These are phyloP conservation scores for Trypanosomatidae sp. DNA, from an alignment of 208 protist species.

Conservation along the genomic window DNA sequence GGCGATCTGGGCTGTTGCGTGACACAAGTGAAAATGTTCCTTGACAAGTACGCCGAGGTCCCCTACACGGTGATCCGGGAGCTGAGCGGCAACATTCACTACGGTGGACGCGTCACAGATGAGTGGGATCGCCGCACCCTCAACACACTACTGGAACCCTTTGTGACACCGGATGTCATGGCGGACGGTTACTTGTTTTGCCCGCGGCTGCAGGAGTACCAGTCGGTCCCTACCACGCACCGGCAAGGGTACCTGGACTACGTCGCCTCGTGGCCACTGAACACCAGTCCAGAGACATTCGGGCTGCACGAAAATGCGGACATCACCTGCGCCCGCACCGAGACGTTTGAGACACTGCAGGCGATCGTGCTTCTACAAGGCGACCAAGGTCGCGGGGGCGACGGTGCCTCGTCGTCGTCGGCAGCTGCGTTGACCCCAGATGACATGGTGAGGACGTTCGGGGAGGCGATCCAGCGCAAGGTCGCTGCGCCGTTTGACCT, in stretches of 20 bases:
- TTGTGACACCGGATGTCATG: conserved; percentile 92
- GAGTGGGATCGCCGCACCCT: conserved; percentile 97
- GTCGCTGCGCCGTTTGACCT: conserved; percentile 87
- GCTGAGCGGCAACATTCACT: conserved; percentile 98
- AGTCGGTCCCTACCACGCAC: conserved; percentile 71
- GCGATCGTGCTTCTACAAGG: conserved; percentile 85
- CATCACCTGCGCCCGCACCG: conserved; percentile 94
- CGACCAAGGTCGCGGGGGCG: conserved; percentile 31
- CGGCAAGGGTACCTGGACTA: conserved; percentile 91
- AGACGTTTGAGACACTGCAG: conserved; percentile 92
- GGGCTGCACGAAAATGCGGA: conserved; percentile 98
- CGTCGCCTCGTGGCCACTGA: conserved; percentile 92
- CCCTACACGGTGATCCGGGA: conserved; percentile 98
- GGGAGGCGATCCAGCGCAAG: conserved; percentile 75
- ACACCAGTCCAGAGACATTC: conserved; percentile 96
- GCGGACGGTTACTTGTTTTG: conserved; percentile 91
- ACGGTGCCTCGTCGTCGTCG: conserved; percentile 10
- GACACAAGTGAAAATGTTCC: conserved; percentile 94
- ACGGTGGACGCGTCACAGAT: conserved; percentile 98
- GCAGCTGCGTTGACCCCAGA: conserved; percentile 52
- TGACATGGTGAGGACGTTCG: conserved; percentile 81
- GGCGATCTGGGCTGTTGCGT: conserved; percentile 95
- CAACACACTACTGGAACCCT: conserved; percentile 94
- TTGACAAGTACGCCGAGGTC: conserved; percentile 96
- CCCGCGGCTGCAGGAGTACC: conserved; percentile 65